These are phyloP conservation scores for Plasmodium vinckei DNA, from an alignment of 169 alveolate genomes.

Conservation along the genomic window DNA sequence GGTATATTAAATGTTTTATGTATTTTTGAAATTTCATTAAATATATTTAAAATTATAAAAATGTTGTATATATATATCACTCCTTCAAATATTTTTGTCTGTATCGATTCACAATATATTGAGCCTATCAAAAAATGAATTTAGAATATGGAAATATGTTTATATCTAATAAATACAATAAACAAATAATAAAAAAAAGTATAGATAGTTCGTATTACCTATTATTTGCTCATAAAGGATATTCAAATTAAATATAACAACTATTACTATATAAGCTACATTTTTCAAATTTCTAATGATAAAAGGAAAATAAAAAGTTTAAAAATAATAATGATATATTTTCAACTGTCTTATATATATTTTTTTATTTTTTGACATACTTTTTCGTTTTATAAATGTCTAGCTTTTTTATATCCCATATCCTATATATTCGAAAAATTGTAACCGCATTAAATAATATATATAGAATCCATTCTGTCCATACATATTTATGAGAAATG, in stretches of 20 bases:
- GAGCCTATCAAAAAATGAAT: constrained; percentile 1
- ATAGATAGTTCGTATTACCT: constrained; percentile 7
- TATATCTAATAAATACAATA: background rate
- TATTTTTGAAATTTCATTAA: constrained; percentile 1
- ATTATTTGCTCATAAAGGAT: constrained; percentile 50
- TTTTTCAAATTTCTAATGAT: constrained; percentile 19
- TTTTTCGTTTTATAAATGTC: constrained; percentile 1
- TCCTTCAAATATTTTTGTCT: constrained; percentile 3
- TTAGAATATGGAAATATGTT: too few relatives aligned
- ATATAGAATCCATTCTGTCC: constrained; percentile 41
- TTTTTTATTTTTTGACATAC: background rate
- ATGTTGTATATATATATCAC: constrained; percentile 28
- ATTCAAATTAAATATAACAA: constrained; percentile 6
- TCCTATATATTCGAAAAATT: background rate
- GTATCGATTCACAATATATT: constrained; percentile 21
- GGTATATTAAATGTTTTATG: constrained; percentile 27
- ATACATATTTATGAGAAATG: constrained; percentile 18
- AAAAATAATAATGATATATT: background rate
- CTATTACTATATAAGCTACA: constrained; percentile 3
- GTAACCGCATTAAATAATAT: constrained; percentile 15
- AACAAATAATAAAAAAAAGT: background rate
- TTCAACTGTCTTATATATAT: background rate
- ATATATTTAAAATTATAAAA: constrained; percentile 20
- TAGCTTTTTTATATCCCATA: constrained; percentile 23
- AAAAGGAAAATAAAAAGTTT: background rate